Evolutionary conservation across 2,329 filamentous ascomycete species (phyloP), one percentile per base, ranked within the genome.

Genomic region (Elsinoe batatas): DNA sequence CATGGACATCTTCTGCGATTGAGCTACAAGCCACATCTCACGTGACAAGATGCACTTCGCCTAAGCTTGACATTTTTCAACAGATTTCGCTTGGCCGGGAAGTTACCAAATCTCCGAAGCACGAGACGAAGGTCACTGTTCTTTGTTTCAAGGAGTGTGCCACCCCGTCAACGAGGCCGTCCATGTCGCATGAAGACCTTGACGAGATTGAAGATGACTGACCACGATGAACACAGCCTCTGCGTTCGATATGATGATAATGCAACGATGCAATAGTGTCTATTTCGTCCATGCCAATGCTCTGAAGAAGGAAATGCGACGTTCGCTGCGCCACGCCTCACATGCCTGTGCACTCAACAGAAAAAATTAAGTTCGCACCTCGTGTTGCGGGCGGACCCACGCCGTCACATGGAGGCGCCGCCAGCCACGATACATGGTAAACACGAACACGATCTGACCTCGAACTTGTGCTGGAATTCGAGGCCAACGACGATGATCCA

Each of bases 41-140:
- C 40, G 11, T 30, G 20, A 15, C 40, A 18, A 44, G 40, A 44
- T 44, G 40, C 11, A 12, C 18, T 44, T 44, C 40, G 40, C 40
- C 10, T n/a, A 44, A 26, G 40, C 20, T 44, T 44, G 40, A 44
- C 40, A 6, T 13, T 44, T 44, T 13, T 11, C 12, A 44, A n/a
- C 40, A 44, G 40, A 44, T 20, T 44, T 44, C 40, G 26, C 18
- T 49, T 33, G 44, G 26, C 26, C n/a, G 44, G 44, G 44, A 35
- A 49, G 44, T 10, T 49, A 49, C 44, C 44, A 36, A 51, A 51
- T 51, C 17, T 51, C 47, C 47, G 47, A 44, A 51, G 47, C 47
- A 37, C 33, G 47, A 51, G 47, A 38, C 35, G 32, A 18, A 38
- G 47, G 47, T 51, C 33, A 51, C 26, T 30, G 18, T 33, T 33